Evolutionary conservation across 768 basidiomycete species (phyloP), one percentile per base, ranked within the genome.

Genomic region (Russula olivacea): DNA sequence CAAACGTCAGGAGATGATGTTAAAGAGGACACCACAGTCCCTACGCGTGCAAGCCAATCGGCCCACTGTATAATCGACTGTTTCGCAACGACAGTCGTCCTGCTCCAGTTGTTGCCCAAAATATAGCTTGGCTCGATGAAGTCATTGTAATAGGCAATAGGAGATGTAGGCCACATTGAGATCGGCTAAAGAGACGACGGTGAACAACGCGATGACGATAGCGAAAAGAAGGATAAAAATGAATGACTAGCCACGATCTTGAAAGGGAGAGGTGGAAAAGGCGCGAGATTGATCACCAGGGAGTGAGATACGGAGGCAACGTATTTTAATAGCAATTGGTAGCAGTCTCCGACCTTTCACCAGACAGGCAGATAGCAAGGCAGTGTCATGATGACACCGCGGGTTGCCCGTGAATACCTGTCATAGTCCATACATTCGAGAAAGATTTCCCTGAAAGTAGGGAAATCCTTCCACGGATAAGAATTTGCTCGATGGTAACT

Each of bases 61-160:
- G 66, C 66, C 66, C 66, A 67, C 48, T 65, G 63, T 7, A 67
- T 28, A 19, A 67, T 65, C 4, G 63, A 57, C 48, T 65, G 47
- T 49, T 67, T 63, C 11, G 66, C 59, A 32, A 59, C 36, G 38
- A 40, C 23, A 8, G 66, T 67, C 19, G 63, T 58, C 12, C 15
- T 9, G 52, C 54, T 65, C 53, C 49, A 67, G 15, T 58, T 50
- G 53, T 58, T 64, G 28, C 17, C 34, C 43, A 67, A 32, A 47
- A 67, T 34, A 38, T 65, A 67, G 41, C 54, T 54, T 14, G 66
- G 66, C 15, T 65, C 63, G 25, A 67, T 55, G 30, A 64, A 67
- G 28, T 55, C 58, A 41, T 65, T 65, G 47, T 58, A 56, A 53
- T 67, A n/a, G n/a, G n/a, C n/a, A n/a, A n/a, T n/a, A 67, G 25